Conservation (phyloP, 2,329 filamentous ascomycete species). For the Diplodia sapinea region DNA sequence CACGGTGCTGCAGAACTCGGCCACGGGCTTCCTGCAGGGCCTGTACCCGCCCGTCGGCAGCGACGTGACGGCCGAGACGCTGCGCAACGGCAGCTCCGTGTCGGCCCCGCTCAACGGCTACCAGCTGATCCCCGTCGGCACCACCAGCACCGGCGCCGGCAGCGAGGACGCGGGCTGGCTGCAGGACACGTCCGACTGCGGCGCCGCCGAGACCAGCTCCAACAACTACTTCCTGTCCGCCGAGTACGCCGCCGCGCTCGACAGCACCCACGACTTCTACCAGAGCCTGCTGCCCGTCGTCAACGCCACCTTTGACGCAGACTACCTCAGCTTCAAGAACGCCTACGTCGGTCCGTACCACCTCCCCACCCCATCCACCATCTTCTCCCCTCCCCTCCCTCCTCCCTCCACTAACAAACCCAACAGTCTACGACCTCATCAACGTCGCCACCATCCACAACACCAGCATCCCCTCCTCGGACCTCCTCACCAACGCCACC, state of each 20-base stretch:
- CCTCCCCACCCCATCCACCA: constrained; percentile 2
- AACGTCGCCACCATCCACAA: constrained; percentile 70
- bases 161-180: constrained; percentile 64
- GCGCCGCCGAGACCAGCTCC: constrained; percentile 62
- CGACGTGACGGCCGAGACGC: constrained; percentile 60
- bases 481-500: constrained; percentile 64
- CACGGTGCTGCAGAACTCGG: constrained; percentile 79
- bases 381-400: background rate
- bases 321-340: constrained; percentile 63
- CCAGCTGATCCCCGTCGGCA: constrained; percentile 79
- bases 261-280: constrained; percentile 62
- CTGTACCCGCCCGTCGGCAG: constrained; percentile 78
- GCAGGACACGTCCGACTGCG: constrained; percentile 62
- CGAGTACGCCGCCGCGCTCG: constrained; percentile 56
- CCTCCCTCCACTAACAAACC: constrained; percentile 8
- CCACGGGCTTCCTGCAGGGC: constrained; percentile 79
- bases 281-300: constrained; percentile 57
- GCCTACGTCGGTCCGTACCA: constrained; percentile 66
- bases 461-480: constrained; percentile 61
- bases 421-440: constrained; percentile 63
- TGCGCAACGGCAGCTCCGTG: constrained; percentile 73
- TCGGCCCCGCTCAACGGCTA: constrained; percentile 76
- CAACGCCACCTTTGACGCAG: constrained; percentile 56
- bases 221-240: constrained; percentile 62
- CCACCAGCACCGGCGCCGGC: constrained; percentile 63